phyloP scores from a whole-genome alignment of 805 yeast genomes.

The Saturnispora sekii region DNA sequence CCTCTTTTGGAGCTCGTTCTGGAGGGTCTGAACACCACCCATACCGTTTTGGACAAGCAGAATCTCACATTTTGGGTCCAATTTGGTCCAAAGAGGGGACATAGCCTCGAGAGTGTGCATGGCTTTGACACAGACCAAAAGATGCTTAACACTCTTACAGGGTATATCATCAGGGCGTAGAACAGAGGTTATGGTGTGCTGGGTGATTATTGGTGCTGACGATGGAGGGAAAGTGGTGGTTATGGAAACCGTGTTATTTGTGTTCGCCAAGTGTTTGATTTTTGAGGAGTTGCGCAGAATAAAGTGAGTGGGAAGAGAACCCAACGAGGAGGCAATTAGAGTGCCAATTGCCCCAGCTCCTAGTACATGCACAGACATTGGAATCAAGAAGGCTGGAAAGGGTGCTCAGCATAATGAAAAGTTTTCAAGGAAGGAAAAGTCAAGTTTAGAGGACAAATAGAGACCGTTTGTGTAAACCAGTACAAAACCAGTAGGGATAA shows the following conservation, averaged over 20 bases:
- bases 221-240: too few species aligned
- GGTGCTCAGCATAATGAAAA: too few species aligned
- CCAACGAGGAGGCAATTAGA: slow-evolving; percentile 20
- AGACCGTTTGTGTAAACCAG: too few species aligned
- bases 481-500: too few species aligned
- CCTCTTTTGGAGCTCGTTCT: slow-evolving; percentile 45
- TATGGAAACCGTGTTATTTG: slow-evolving; percentile 16
- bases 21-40: slow-evolving; percentile 53
- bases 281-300: slow-evolving; percentile 22
- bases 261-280: slow-evolving; percentile 13
- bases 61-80: slow-evolving; percentile 44
- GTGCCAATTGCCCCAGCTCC: slow-evolving; percentile 31
- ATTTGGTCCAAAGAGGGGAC: slow-evolving; percentile 38
- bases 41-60: slow-evolving; percentile 79
- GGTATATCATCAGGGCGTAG: slow-evolving; percentile 6
- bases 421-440: too few species aligned
- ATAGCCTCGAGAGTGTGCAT: slow-evolving; percentile 63
- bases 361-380: slow-evolving; percentile 20
- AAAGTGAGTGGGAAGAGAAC: slow-evolving; percentile 18
- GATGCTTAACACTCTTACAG: slow-evolving; percentile 17
- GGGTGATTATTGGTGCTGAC: too few species aligned
- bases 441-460: too few species aligned
- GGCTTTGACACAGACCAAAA: slow-evolving; percentile 74
- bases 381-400: too few species aligned
- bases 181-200: too few species aligned